Conservation (phyloP, 805 yeast species). For the Metschnikowia baotianmanensis region DNA sequence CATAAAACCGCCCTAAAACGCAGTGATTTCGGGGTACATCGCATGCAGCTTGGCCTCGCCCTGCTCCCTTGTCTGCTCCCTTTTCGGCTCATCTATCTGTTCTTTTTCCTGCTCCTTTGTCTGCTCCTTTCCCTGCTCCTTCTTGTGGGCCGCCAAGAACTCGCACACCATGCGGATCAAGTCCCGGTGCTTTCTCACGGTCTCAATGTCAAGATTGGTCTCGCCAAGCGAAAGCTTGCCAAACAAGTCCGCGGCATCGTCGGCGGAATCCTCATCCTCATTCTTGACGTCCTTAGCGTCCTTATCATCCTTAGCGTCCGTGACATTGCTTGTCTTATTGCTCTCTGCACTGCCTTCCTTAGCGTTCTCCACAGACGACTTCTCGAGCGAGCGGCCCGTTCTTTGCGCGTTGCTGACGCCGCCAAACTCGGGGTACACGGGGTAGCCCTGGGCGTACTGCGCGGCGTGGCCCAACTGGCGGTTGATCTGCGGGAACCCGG, state of each 20-base stretch:
- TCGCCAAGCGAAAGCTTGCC: constrained; percentile 17
- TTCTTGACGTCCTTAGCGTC: constrained; percentile 10
- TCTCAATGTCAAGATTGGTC: constrained; percentile 22
- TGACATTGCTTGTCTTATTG: neutral
- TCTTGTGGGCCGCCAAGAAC: constrained; percentile 24
- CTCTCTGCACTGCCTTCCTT: neutral
- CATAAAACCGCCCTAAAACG: constrained; percentile 31
- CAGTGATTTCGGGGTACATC: constrained; percentile 41
- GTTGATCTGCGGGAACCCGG: constrained; percentile 30
- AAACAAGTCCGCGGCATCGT: constrained; percentile 12
- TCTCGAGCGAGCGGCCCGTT: constrained; percentile 24
- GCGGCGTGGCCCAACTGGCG: constrained; percentile 21
- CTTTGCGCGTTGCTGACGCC: constrained; percentile 38
- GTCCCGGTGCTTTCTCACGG: constrained; percentile 35
- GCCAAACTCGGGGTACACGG: constrained; percentile 32
- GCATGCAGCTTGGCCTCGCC: constrained; percentile 12
- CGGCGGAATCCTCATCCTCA: constrained; percentile 11
- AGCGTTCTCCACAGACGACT: neutral
- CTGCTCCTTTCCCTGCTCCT: neutral
- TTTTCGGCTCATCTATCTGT: neutral
- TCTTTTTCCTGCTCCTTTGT: constrained; percentile 11
- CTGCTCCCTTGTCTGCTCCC: constrained; percentile 6
- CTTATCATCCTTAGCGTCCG: constrained; percentile 13
- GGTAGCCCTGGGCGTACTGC: constrained; percentile 15
- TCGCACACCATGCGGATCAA: constrained; percentile 35